These are phyloP conservation scores for Microbotryum violaceum DNA, from an alignment of 1,284 basidiomycete genomes.

Conservation along the genomic window DNA sequence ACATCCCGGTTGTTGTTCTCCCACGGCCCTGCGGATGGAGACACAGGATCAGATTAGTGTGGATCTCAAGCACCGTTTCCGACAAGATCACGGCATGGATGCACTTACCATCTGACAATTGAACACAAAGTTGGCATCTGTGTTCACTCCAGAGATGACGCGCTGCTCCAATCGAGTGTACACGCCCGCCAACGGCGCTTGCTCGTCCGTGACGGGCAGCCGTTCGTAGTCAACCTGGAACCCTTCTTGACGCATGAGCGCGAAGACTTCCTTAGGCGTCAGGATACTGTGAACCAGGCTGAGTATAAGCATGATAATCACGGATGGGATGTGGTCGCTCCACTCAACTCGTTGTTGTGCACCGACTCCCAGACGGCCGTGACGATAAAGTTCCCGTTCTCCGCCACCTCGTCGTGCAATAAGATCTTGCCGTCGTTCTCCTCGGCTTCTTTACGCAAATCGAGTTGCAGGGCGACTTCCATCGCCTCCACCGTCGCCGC, in stretches of 20 bases:
- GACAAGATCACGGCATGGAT: too few species aligned
- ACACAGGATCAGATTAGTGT: not conserved
- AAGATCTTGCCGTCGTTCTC: conserved; percentile 71
- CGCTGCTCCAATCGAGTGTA: conserved; percentile 69
- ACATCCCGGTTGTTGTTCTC: conserved; percentile 74
- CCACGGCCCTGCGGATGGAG: conserved; percentile 43
- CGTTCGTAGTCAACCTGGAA: conserved; percentile 86
- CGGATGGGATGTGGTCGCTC: conserved; percentile 58
- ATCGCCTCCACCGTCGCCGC: conserved; percentile 87
- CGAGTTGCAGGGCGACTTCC: conserved; percentile 82
- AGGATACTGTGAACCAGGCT: conserved; percentile 58
- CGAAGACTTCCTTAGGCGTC: conserved; percentile 82
- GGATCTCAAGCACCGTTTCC: not conserved
- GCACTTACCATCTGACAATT: conserved; percentile 45
- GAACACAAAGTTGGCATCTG: conserved; percentile 42
- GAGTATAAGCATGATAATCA: conserved; percentile 37
- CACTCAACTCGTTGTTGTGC: conserved; percentile 19
- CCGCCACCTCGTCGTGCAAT: conserved; percentile 88
- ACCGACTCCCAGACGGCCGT: conserved; percentile 36
- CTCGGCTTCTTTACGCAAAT: conserved; percentile 73
- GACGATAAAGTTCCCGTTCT: conserved; percentile 71
- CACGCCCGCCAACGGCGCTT: conserved; percentile 80
- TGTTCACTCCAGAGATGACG: conserved; percentile 57
- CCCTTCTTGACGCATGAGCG: conserved; percentile 63
- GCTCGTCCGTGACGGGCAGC: conserved; percentile 86